Conservation (phyloP, 306 rosid genomes). For the Prunus armeniaca region DNA sequence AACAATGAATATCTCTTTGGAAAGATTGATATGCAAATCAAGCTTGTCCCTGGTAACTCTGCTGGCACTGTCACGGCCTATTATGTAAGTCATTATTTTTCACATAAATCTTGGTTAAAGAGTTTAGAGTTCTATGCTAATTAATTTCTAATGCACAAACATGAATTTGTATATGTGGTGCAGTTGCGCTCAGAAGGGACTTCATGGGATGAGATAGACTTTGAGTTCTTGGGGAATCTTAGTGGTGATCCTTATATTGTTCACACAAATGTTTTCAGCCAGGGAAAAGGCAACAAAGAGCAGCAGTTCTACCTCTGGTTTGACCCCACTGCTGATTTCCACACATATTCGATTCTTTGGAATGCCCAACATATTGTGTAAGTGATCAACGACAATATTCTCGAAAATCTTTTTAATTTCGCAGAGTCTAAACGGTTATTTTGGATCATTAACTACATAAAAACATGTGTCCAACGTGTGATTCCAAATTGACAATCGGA, state of each 20-base stretch:
- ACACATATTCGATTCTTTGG: conserved; percentile 70
- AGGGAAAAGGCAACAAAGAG: conserved; percentile 70
- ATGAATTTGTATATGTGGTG: background rate
- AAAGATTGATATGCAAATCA: conserved; percentile 64
- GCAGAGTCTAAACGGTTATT: too few species aligned
- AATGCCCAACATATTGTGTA: conserved; percentile 54
- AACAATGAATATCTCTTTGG: conserved; percentile 49
- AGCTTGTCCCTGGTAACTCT: conserved; percentile 61
- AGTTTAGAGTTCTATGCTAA: background rate
- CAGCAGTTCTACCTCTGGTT: conserved; percentile 71
- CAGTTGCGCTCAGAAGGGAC: conserved; percentile 38
- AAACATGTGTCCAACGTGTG: too few species aligned
- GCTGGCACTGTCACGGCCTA: conserved; percentile 79
- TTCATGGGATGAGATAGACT: conserved; percentile 61
- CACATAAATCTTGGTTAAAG: background rate
- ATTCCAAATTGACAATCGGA: too few species aligned
- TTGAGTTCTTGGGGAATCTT: conserved; percentile 67
- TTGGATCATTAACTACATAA: too few species aligned
- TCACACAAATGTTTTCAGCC: conserved; percentile 61
- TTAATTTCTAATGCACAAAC: too few species aligned
- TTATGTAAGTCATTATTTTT: conserved; percentile 41
- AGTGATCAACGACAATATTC: conserved; percentile 1
- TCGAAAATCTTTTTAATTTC: too few species aligned
- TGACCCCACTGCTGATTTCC: conserved; percentile 70
- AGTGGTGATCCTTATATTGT: conserved; percentile 65